Conservation (phyloP, 176 grass and related monocot species). For the Oryza longistaminata region DNA sequence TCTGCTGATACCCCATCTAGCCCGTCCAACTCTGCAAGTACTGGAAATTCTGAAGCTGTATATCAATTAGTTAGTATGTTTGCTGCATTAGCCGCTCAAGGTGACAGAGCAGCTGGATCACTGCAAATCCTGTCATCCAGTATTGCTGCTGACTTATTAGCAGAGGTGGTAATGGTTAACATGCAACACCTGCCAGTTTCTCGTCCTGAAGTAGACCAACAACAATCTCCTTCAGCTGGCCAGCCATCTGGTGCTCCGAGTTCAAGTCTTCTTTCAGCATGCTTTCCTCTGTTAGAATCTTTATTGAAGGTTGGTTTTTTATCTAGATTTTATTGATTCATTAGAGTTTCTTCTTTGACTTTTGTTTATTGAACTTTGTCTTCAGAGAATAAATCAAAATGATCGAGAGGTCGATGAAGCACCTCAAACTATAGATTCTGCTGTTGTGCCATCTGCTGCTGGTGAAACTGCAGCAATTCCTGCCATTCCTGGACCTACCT, state of each 20-base stretch:
- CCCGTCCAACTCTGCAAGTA: constrained; percentile 39
- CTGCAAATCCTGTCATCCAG: constrained; percentile 80
- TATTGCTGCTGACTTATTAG: constrained; percentile 87
- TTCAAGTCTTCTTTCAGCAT: constrained; percentile 41
- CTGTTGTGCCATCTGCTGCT: constrained; percentile 33
- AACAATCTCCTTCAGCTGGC: constrained; percentile 37
- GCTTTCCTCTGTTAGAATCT: constrained; percentile 54
- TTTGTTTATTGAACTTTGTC: constrained; percentile 26
- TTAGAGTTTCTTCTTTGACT: constrained; percentile 18
- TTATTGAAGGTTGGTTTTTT: constrained; percentile 54
- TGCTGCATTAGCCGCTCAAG: constrained; percentile 81
- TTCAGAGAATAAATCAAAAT: constrained; percentile 49
- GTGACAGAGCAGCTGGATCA: constrained; percentile 73
- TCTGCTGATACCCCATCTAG: constrained; percentile 37
- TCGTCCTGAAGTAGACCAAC: constrained; percentile 55
- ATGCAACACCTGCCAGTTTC: constrained; percentile 75
- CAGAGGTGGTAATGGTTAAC: constrained; percentile 93
- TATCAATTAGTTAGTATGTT: constrained; percentile 96
- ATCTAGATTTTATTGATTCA: constrained; percentile 3
- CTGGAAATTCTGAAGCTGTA: constrained; percentile 78
- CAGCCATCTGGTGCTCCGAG: constrained; percentile 24
- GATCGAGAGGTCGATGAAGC: constrained; percentile 31
- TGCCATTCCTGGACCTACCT: constrained; percentile 42
- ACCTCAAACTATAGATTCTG: constrained; percentile 38
- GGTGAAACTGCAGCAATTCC: constrained; percentile 40